Conservation (phyloP, 352 stramenopile species). For the Pythium aristosporum region DNA sequence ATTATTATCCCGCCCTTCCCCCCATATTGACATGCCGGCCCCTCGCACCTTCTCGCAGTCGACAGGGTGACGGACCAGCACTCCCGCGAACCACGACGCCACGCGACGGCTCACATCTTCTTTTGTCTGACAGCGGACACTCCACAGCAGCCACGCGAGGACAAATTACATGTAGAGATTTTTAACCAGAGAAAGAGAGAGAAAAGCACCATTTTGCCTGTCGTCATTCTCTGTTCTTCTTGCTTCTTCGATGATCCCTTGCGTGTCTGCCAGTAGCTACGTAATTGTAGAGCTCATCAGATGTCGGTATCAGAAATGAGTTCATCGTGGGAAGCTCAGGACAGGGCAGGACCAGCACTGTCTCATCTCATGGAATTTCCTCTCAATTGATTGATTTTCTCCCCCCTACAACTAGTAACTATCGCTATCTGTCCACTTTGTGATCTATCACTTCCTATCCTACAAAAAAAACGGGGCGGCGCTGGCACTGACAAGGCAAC, state of each 20-base stretch:
- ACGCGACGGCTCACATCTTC: too few species aligned
- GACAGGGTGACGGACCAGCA: too few species aligned
- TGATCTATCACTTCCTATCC: conserved; percentile 22
- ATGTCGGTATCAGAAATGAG: conserved; percentile 4
- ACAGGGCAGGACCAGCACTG: too few species aligned
- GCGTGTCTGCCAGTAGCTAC: neutral
- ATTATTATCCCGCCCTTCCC: too few species aligned
- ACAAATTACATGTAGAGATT: too few species aligned
- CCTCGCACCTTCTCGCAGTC: too few species aligned
- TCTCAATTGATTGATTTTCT: neutral
- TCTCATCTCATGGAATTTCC: neutral
- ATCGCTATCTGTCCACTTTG: conserved; percentile 1
- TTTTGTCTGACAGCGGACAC: too few species aligned
- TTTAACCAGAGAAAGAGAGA: neutral
- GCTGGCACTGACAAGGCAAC: too few species aligned
- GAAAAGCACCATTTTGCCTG: too few species aligned
- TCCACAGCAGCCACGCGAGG: too few species aligned
- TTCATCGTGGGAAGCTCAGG: neutral
- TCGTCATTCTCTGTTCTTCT: neutral
- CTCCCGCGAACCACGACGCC: too few species aligned
- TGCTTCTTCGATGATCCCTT: neutral
- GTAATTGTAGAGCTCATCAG: neutral
- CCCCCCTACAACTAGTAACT: neutral
- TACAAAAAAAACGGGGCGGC: conserved; percentile 9
- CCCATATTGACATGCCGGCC: too few species aligned